Evolutionary conservation across 306 rosid species (phyloP).

Genomic region (Prinsepia uniflora): DNA sequence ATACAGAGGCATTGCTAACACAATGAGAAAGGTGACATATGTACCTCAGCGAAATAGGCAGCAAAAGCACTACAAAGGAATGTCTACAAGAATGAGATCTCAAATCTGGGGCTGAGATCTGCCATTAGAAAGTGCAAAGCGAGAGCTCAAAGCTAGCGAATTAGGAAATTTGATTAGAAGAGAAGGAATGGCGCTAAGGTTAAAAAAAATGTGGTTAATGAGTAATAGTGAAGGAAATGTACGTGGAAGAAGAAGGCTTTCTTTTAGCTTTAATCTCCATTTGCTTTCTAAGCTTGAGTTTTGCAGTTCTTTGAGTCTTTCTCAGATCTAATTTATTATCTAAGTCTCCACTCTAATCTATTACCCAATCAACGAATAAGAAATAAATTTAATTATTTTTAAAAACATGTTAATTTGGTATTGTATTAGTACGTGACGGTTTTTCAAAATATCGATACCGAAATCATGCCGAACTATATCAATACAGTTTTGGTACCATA

Average conservation of each 20-base stretch:
- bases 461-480: too few relatives aligned
- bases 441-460: too few relatives aligned
- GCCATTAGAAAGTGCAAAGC: slow-evolving; percentile 41
- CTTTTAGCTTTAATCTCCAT: slow-evolving; percentile 24
- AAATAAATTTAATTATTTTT: too few relatives aligned
- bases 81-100: slow-evolving; percentile 62
- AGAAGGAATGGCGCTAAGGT: slow-evolving; percentile 12
- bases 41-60: slow-evolving; percentile 95
- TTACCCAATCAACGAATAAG: too few relatives aligned
- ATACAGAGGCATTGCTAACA: not conserved
- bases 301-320: slow-evolving; percentile 13
- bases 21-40: not conserved
- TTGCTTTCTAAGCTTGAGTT: not conserved
- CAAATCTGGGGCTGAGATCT: slow-evolving; percentile 64
- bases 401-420: too few relatives aligned
- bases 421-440: too few relatives aligned
- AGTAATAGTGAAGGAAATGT: slow-evolving; percentile 29
- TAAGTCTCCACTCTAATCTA: too few relatives aligned
- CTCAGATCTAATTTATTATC: too few relatives aligned
- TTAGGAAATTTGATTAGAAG: slow-evolving; percentile 8
- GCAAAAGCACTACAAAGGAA: slow-evolving; percentile 92
- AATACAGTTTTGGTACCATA: too few relatives aligned
- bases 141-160: slow-evolving; percentile 8
- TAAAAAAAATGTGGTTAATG: slow-evolving; percentile 4
- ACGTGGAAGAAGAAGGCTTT: slow-evolving; percentile 6